phyloP scores from a whole-genome alignment of 1,139 yeast species.

The Hyphopichia pseudoburtonii region DNA sequence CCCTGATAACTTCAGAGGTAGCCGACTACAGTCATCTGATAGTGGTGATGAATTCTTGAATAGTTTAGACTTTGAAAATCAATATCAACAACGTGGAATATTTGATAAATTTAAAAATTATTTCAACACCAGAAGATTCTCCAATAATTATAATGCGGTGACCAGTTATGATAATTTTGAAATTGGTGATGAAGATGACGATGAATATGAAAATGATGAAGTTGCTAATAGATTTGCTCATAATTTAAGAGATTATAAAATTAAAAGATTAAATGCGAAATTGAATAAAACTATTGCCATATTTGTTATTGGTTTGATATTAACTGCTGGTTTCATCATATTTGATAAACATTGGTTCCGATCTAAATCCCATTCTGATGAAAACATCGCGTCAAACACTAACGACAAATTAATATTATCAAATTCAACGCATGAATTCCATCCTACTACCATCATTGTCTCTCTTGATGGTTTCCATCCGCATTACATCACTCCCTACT shows the following conservation, averaged over 20 bases:
- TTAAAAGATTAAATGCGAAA: slow-evolving; percentile 16
- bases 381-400: not conserved
- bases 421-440: slow-evolving; percentile 72
- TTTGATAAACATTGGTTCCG: not conserved
- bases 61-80: slow-evolving; percentile 23
- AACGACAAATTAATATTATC: slow-evolving; percentile 21
- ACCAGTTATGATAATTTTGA: slow-evolving; percentile 8
- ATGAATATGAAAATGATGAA: slow-evolving; percentile 8
- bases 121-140: slow-evolving; percentile 1
- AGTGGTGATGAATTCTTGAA: slow-evolving; percentile 15
- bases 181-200: slow-evolving; percentile 7
- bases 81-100: slow-evolving; percentile 2
- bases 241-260: slow-evolving; percentile 26
- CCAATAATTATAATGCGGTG: not conserved
- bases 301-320: not conserved
- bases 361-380: not conserved
- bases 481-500: slow-evolving; percentile 65
- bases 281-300: slow-evolving; percentile 12
- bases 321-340: not conserved
- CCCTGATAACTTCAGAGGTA: not conserved
- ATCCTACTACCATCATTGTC: slow-evolving; percentile 74
- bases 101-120: slow-evolving; percentile 6
- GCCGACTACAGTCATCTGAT: not conserved
- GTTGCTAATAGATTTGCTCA: slow-evolving; percentile 7
- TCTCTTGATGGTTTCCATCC: slow-evolving; percentile 93